Percentiles rank a stretch among this genome's conserved stretches.
phyloP scores from a whole-genome alignment of 345 rosid species.

The thale cress (Arabidopsis thaliana) region TAIR10.1 NC_003075.7:7475001-7475500 shows the following conservation, averaged over 20 bases:
- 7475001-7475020: constrained; percentile 19
- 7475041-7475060: constrained; percentile 21
- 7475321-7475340: neutral
- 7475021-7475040: constrained; percentile 38
- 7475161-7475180: constrained; percentile 65
- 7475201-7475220: neutral
- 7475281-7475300: neutral
- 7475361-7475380: neutral
- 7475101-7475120: constrained; percentile 68
- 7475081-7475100: neutral
- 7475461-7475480: constrained; percentile 4
- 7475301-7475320: neutral
- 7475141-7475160: constrained; percentile 69
- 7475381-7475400: neutral
- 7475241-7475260: neutral
- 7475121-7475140: constrained; percentile 69
- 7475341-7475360: neutral
- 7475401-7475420: neutral
- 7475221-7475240: neutral
- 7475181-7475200: constrained; percentile 56
- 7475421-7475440: neutral
- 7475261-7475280: neutral
- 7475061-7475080: constrained; percentile 10
- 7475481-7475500: constrained; percentile 48
- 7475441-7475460: neutral